These are phyloP conservation scores for Westerdykella ornata DNA, from an alignment of 2,329 filamentous ascomycete species.

Conservation along the genomic window DNA sequence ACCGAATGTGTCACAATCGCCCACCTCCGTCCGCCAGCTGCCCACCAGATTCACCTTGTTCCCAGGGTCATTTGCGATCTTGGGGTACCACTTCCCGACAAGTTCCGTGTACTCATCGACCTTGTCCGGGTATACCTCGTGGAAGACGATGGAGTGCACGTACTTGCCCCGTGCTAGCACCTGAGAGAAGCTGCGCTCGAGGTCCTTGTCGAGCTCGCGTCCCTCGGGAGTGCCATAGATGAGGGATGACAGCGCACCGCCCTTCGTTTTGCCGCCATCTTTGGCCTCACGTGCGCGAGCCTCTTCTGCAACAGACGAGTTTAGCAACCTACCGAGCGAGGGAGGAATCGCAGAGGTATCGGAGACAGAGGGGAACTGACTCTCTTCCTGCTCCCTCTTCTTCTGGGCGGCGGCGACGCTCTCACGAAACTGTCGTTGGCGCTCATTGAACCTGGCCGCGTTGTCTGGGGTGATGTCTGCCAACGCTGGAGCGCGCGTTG, in stretches of 20 bases:
- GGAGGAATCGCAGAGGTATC: slow-evolving; percentile 40
- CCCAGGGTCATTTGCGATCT: slow-evolving; percentile 73
- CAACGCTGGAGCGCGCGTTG: slow-evolving; percentile 57
- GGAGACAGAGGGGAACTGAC: slow-evolving; percentile 53
- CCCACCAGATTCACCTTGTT: slow-evolving; percentile 95
- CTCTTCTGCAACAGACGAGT: slow-evolving; percentile 43
- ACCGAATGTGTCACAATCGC: slow-evolving; percentile 96
- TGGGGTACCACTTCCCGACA: slow-evolving; percentile 86
- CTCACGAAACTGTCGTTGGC: slow-evolving; percentile 82
- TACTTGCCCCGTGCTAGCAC: slow-evolving; percentile 95
- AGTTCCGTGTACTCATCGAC: slow-evolving; percentile 90
- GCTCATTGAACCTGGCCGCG: slow-evolving; percentile 69
- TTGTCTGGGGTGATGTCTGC: slow-evolving; percentile 73
- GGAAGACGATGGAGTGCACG: slow-evolving; percentile 94
- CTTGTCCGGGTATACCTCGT: slow-evolving; percentile 91
- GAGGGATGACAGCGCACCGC: slow-evolving; percentile 70
- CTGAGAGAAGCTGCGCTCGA: slow-evolving; percentile 87
- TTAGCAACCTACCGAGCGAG: slow-evolving; percentile 46
- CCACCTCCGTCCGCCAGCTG: slow-evolving; percentile 96
- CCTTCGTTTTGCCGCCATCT: slow-evolving; percentile 54
- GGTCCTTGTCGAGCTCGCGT: slow-evolving; percentile 86
- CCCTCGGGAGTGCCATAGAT: slow-evolving; percentile 98
- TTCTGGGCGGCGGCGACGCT: slow-evolving; percentile 69
- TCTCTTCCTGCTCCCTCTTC: slow-evolving; percentile 73
- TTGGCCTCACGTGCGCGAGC: slow-evolving; percentile 54